Base-by-base conservation (phyloP, 2,329 filamentous ascomycete species). In the Diaporthe sp. region DNA sequence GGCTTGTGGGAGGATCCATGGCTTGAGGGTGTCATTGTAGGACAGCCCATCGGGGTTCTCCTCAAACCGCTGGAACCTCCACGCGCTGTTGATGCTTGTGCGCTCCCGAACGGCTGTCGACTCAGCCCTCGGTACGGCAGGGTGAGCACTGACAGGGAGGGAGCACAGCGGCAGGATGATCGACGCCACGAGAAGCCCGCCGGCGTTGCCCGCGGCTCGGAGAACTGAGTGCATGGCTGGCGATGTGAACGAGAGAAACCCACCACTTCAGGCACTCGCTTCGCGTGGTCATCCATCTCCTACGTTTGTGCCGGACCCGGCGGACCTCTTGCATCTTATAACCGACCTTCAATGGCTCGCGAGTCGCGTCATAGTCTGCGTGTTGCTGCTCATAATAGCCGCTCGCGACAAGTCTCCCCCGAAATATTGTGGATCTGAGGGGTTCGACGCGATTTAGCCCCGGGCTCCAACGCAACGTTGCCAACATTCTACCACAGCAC, bases 381-480 rank as follows among this genome's bases (percentile, higher is more conserved):
- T 55, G 49, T 20, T 28, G 2, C 22, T 55, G 9, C 34, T 39
- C 34, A 55, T 55, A 20, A 70, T 70, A 70, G 49, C 65, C 65
- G 65, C 65, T 70, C 65, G 65, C 65, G 65, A 70, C 34, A 70
- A 70, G 65, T 55, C 65, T 70, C 65, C 65, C 65, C 65, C 65
- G 65, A 70, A 39, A 28, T 55, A 55, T 28, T 55, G 65, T 55
- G 65, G 65, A 70, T 53, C 65, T 55, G 65, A 70, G 65, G 65
- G 65, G 65, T 28, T 70, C 34, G 34, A 42, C 37, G n/a, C 49
- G 34, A 25, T 37, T 28, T 55, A 42, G 49, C 34, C 49, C 49
- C 12, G 10, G 34, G 8, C 15, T 55, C 37, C 31, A 70, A 70
- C 65, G 65, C 65, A 70, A 70, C 65, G 65, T 70, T 70, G 47